Percentiles rank a stretch among this genome's conserved stretches.
These are phyloP conservation scores for Albophoma yamanashiensis DNA, from an alignment of 2,329 filamentous ascomycete species.

Conservation along the genomic window DNA sequence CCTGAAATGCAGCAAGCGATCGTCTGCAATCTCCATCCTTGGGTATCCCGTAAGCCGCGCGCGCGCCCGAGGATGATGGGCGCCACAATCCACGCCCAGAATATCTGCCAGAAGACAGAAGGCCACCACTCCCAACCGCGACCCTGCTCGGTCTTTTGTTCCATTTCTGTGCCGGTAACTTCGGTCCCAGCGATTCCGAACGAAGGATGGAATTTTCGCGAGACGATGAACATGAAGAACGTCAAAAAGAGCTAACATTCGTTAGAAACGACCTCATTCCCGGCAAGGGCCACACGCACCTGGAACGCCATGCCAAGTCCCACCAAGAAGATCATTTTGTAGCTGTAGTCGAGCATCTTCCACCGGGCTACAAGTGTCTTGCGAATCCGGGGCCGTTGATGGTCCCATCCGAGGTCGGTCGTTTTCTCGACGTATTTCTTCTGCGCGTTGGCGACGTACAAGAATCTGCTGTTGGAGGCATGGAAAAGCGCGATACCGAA, in stretches of 20 bases:
- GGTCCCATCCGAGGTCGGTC: slow-evolving; percentile 2
- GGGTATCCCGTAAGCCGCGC: slow-evolving; percentile 50
- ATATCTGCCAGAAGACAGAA: slow-evolving; percentile 52
- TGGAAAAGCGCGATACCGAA: slow-evolving; percentile 57
- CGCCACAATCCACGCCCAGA: slow-evolving; percentile 53
- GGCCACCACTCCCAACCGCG: slow-evolving; percentile 61
- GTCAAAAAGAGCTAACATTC: slow-evolving; percentile 42
- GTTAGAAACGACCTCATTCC: not conserved
- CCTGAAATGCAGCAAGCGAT: slow-evolving; percentile 37
- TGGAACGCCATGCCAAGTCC: slow-evolving; percentile 44
- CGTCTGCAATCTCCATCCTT: slow-evolving; percentile 56
- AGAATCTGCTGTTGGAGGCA: slow-evolving; percentile 50
- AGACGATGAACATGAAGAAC: slow-evolving; percentile 50
- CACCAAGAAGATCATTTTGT: slow-evolving; percentile 38
- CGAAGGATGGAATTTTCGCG: slow-evolving; percentile 51
- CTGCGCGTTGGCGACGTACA: slow-evolving; percentile 46
- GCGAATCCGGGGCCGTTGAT: slow-evolving; percentile 5
- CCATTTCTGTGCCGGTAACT: slow-evolving; percentile 41
- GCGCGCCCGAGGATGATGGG: slow-evolving; percentile 52
- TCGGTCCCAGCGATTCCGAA: slow-evolving; percentile 54
- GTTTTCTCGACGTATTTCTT: slow-evolving; percentile 23
- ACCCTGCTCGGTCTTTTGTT: slow-evolving; percentile 32
- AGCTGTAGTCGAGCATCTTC: slow-evolving; percentile 31
- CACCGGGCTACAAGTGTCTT: slow-evolving; percentile 24
- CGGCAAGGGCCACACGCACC: slow-evolving; percentile 23